Base-by-base conservation (phyloP, 495 filamentous ascomycete genomes). In the Parathielavia hyrcaniae region DNA sequence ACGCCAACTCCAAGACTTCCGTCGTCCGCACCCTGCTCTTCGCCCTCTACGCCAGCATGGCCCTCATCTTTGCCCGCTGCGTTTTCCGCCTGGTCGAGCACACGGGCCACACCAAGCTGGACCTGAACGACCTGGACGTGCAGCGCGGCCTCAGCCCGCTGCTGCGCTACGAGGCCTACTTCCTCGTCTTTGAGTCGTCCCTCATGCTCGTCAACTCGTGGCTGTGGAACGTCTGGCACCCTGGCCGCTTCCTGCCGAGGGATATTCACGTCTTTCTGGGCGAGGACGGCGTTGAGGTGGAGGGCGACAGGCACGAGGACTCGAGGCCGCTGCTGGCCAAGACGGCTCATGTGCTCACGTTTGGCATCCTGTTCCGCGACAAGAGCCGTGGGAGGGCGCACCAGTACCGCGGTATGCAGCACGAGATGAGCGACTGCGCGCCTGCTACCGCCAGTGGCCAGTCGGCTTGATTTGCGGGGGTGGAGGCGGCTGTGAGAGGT, bases 51-150 rank as follows among this genome's bases (percentile, higher is more conserved):
- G 56, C 52, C 0, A 73, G 70, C 59, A 71, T 67, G 63, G 9
- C 17, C 1, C 41, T 74, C 13, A 73, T 74, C 44, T 50, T 69
- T 14, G 47, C 57, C 1, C 67, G 72, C 4, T 64, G 62, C 53
- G 57, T 73, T 17, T 74, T 68, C 57, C 66, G 72, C 9, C 36
- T 67, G 6, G 69, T 69, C 0, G 70, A 74, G 45, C 66, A 73
- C 59, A 20, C 58, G 9, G 71, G 66, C 32, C 59, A 63, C 38
- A 67, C 65, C 16, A 46, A 38, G 11, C 46, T 71, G 1, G 35
- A 59, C 23, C 44, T 68, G 19, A 26, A 49, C 11, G 44, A 64
- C 16, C 23, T 58, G 14, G 65, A 64, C 2, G 56, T 48, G 2
- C 64, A 65, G 17, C 45, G 34, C 17, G 32, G 17, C 14, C 48